Evolutionary conservation across 805 yeast genomes (phyloP).

Genomic region (Schwanniomyces sp.): DNA sequence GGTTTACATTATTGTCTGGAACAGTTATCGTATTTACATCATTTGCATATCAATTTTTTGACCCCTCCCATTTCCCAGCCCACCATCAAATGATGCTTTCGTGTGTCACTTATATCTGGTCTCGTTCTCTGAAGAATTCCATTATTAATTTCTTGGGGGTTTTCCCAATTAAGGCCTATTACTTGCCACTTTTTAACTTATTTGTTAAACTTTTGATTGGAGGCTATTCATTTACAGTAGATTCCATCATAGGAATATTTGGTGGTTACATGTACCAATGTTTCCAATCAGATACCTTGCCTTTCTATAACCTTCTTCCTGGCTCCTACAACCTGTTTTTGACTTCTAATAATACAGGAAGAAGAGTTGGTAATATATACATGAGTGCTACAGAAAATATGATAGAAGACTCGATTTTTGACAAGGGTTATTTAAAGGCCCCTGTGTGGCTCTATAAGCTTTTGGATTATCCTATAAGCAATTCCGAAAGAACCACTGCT

Average conservation of each 20-base stretch:
- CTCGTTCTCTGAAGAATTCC: slow-evolving; percentile 53
- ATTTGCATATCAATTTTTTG: slow-evolving; percentile 25
- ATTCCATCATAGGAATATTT: slow-evolving; percentile 49
- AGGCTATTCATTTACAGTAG: slow-evolving; percentile 40
- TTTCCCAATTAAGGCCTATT: slow-evolving; percentile 55
- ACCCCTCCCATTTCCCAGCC: slow-evolving; percentile 11
- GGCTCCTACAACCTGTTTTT: slow-evolving; percentile 21
- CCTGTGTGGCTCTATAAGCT: slow-evolving; percentile 43
- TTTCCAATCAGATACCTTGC: slow-evolving; percentile 54
- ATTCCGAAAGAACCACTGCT: slow-evolving; percentile 27
- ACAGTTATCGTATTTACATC: slow-evolving; percentile 44
- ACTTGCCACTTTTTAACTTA: slow-evolving; percentile 46
- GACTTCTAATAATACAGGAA: slow-evolving; percentile 12
- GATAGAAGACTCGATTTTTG: slow-evolving; percentile 45
- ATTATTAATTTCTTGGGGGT: slow-evolving; percentile 53
- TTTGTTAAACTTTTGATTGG: slow-evolving; percentile 36
- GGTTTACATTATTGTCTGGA: slow-evolving; percentile 51
- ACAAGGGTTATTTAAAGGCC: slow-evolving; percentile 55
- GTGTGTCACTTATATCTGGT: slow-evolving; percentile 63
- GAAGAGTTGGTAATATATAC: slow-evolving; percentile 27
- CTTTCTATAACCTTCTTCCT: slow-evolving; percentile 39
- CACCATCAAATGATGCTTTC: slow-evolving; percentile 46
- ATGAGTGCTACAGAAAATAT: slow-evolving; percentile 11
- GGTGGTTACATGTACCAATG: slow-evolving; percentile 65
- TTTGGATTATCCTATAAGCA: slow-evolving; percentile 27